Evolutionary conservation across 768 basidiomycete genomes (phyloP).

Genomic region (Termitomyces sp.): DNA sequence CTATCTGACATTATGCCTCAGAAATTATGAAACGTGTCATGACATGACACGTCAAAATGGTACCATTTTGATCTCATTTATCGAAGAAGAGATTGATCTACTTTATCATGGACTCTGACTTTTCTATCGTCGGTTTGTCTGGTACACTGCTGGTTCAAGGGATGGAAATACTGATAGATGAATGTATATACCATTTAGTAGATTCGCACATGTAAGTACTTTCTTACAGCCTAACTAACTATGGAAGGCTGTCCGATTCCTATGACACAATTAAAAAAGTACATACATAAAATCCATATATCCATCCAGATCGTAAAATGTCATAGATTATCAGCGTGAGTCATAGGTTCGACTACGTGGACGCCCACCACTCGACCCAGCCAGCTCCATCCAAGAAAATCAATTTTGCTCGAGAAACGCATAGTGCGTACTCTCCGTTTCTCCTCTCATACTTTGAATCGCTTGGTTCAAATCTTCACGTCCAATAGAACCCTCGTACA

Average conservation of each 20-base stretch:
- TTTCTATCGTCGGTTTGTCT: background rate
- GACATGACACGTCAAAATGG: background rate
- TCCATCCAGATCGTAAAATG: background rate
- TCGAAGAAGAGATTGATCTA: background rate
- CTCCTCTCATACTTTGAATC: constrained; percentile 72
- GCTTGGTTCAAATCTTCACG: constrained; percentile 82
- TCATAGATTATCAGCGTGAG: background rate
- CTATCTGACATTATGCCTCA: background rate
- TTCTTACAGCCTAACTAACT: too few relatives aligned
- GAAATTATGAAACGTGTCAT: background rate
- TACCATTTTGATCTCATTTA: too few relatives aligned
- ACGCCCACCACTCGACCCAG: constrained; percentile 34
- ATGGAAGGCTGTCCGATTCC: background rate
- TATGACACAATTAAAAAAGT: too few relatives aligned
- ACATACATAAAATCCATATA: background rate
- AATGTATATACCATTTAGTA: background rate
- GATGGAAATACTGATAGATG: background rate
- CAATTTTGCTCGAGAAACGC: constrained; percentile 71
- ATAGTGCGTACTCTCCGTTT: constrained; percentile 44
- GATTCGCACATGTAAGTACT: background rate
- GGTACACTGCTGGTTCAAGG: background rate
- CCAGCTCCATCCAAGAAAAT: constrained; percentile 77
- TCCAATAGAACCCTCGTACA: constrained; percentile 60
- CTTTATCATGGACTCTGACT: background rate
- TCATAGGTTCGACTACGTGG: constrained; percentile 29